Base-by-base conservation (phyloP, 2,329 filamentous ascomycete species). In the Fusarium algeriense region DNA sequence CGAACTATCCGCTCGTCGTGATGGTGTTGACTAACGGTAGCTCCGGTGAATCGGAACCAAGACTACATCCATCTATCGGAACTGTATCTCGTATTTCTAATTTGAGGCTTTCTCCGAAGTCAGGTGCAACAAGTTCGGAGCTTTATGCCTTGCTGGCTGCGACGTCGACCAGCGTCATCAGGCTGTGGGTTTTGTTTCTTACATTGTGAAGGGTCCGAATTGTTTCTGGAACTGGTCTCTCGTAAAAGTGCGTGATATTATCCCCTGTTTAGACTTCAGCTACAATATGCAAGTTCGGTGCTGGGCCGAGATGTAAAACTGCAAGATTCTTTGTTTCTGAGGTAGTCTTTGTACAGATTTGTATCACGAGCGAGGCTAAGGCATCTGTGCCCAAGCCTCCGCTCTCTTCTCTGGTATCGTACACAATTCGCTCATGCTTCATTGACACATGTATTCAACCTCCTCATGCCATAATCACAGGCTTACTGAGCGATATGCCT, bases 401-500 rank as follows among this genome's bases (percentile, higher is more conserved):
- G 59, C 60, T 64, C 58, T 69, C 57, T 60, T 43, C 44, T 56
- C 45, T 57, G 54, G 46, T 75, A 76, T 76, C 72, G 72, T 76
- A 76, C 74, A 75, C 60, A 50, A 66, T 44, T 52, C 59, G 40
- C 48, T 40, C 50, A 54, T 40, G 35, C 40, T 65, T 50, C 46
- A 34, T 64, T 53, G 54, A 43, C 40, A 26, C 43, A 37, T 48
- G 46, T 30, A 43, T 66, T 54, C 69, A 52, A 32, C 40, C 37
- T 44, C 57, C 46, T 60, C 45, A 32, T 52, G 41, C 41, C 49
- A 20, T 8, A 28, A 20, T 30, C 38, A 43, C 15, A n/a, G 48
- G 35, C 49, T 67, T 65, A 76, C 57, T 71, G 70, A 26, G 75
- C 75, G 55, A 76, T 76, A 66, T 82, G 78, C 75, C 80, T 81